Conservation (phyloP, 345 rosid genomes). For the Aurinia saxatilis region DNA sequence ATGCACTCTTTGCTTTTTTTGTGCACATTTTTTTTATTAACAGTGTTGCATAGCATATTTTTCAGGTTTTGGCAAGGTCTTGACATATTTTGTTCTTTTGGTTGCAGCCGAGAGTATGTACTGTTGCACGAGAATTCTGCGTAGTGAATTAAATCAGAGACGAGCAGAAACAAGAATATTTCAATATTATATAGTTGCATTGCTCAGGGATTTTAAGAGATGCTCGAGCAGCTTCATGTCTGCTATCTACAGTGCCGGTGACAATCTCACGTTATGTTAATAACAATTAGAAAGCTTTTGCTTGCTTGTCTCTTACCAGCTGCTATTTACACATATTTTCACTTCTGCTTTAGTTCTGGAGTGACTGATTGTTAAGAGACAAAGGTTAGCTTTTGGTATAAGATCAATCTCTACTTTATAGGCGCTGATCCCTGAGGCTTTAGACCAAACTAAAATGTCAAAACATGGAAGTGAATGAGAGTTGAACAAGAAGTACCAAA, state of each 20-base stretch:
- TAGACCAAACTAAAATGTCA: constrained; percentile 11
- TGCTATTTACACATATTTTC: no score
- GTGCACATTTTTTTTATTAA: neutral
- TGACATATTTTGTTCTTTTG: constrained; percentile 4
- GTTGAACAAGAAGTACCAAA: neutral
- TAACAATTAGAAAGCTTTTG: constrained; percentile 14
- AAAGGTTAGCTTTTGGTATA: neutral
- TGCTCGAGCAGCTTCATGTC: neutral
- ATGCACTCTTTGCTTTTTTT: neutral
- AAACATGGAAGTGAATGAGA: neutral
- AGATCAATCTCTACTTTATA: neutral
- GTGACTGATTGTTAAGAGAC: neutral
- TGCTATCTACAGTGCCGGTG: neutral
- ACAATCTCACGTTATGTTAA: constrained; percentile 12
- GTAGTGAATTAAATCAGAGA: constrained; percentile 13
- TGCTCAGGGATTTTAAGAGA: neutral
- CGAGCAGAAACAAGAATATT: neutral
- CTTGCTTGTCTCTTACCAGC: neutral
- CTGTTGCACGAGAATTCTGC: constrained; percentile 72
- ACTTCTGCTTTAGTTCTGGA: neutral
- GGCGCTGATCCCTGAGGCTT: neutral
- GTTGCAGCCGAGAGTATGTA: constrained; percentile 80
- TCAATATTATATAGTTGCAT: neutral
- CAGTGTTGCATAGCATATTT: neutral
- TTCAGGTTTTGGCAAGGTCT: neutral